Evolutionary conservation across 2,329 filamentous ascomycete genomes (phyloP).

Genomic region (Dactylonectria estremocensis): DNA sequence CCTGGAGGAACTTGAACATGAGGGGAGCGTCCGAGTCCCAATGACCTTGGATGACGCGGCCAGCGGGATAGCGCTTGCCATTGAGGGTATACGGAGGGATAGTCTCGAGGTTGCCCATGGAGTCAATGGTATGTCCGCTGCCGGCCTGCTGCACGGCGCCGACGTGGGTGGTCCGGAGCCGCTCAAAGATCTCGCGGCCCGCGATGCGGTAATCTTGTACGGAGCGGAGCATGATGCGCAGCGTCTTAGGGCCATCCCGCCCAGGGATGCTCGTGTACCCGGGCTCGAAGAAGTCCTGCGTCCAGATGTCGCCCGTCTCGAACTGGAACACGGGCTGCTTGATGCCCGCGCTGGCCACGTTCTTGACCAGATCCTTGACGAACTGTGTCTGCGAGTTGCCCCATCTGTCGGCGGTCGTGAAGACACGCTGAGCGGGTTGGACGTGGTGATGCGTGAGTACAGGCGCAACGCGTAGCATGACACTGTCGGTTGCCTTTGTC

Average conservation of each 20-base stretch:
- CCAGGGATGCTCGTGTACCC: conserved; percentile 58
- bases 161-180: conserved; percentile 47
- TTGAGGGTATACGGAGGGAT: conserved; percentile 53
- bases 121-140: conserved; percentile 38
- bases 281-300: conserved; percentile 58
- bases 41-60: conserved; percentile 42
- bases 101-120: conserved; percentile 54
- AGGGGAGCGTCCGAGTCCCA: conserved; percentile 29
- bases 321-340: conserved; percentile 24
- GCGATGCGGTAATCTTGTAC: conserved; percentile 47
- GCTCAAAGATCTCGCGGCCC: conserved; percentile 52
- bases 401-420: conserved; percentile 1
- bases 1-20: conserved; percentile 50
- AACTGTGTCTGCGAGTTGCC: conserved; percentile 14
- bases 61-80: conserved; percentile 39
- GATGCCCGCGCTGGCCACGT: not conserved
- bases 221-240: conserved; percentile 53
- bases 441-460: conserved; percentile 56
- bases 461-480: conserved; percentile 54
- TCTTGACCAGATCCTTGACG: conserved; percentile 11
- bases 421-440: conserved; percentile 48
- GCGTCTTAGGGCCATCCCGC: conserved; percentile 48
- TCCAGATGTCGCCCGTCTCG: conserved; percentile 52
- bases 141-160: conserved; percentile 50
- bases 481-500: conserved; percentile 40